Conservation (phyloP, 306 rosid species). For the Hippophae gyantsensis region DNA sequence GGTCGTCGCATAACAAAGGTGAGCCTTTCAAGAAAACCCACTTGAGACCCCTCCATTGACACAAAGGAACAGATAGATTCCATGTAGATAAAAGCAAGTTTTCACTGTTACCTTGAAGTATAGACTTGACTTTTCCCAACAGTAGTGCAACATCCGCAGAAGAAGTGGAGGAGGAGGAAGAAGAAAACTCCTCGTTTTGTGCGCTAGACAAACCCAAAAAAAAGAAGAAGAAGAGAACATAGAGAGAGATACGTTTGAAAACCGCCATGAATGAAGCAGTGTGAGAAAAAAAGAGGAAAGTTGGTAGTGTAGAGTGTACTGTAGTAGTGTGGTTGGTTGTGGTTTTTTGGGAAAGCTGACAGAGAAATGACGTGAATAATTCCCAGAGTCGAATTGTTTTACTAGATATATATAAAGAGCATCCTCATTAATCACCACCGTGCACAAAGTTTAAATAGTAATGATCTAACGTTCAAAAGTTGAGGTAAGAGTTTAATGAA, state of each 20-base stretch:
- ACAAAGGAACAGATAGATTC: slow-evolving; percentile 64
- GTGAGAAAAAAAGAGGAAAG: slow-evolving; percentile 13
- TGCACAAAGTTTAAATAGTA: slow-evolving; percentile 27
- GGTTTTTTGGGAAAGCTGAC: slow-evolving; percentile 56
- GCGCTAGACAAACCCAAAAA: slow-evolving; percentile 2
- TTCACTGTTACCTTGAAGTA: slow-evolving; percentile 57
- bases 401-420: neutral
- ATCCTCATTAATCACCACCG: slow-evolving; percentile 3
- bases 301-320: neutral
- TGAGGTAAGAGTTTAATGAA: too few species aligned
- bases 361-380: slow-evolving; percentile 44
- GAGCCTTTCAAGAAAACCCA: slow-evolving; percentile 72
- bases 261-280: slow-evolving; percentile 39
- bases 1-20: slow-evolving; percentile 45
- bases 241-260: slow-evolving; percentile 27
- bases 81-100: slow-evolving; percentile 73
- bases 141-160: slow-evolving; percentile 65
- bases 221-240: slow-evolving; percentile 29
- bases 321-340: slow-evolving; percentile 27
- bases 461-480: too few species aligned
- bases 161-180: slow-evolving; percentile 23
- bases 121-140: slow-evolving; percentile 54
- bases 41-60: slow-evolving; percentile 96
- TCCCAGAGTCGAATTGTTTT: slow-evolving; percentile 8
- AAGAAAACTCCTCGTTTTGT: neutral